phyloP scores from a whole-genome alignment of 306 rosid genomes.

The Styphnolobium japonicum region DNA sequence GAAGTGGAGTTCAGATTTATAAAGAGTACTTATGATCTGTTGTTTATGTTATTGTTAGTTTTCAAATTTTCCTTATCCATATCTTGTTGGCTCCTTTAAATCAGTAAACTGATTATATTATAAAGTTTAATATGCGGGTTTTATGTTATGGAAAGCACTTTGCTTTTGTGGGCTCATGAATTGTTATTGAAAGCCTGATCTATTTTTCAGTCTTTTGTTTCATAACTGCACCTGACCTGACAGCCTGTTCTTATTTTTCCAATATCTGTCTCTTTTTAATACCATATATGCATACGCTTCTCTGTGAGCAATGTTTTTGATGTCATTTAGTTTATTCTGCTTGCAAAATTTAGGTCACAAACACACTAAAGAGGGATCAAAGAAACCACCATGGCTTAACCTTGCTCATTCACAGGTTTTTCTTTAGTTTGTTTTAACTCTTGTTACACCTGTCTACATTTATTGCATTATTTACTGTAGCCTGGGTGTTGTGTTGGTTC shows the following conservation, averaged over 20 bases:
- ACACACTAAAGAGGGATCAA: slow-evolving; percentile 84
- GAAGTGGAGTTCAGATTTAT: slow-evolving; percentile 63
- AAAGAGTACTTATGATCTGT: slow-evolving; percentile 42
- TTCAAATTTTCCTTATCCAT: background rate
- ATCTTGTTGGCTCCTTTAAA: background rate
- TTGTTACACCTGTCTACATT: background rate
- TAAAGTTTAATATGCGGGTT: background rate
- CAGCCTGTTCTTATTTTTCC: background rate
- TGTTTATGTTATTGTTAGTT: background rate
- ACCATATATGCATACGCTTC: background rate
- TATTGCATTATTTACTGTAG: background rate
- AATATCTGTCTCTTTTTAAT: background rate
- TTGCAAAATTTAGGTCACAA: slow-evolving; percentile 61
- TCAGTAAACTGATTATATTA: background rate
- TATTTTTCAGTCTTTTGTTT: background rate
- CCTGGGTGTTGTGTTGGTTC: background rate
- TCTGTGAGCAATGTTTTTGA: background rate
- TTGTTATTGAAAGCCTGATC: slow-evolving; percentile 3
- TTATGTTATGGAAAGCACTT: background rate
- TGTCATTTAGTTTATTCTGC: background rate
- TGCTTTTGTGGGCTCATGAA: background rate
- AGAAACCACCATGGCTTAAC: slow-evolving; percentile 88
- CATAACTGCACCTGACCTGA: background rate
- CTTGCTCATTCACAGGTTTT: slow-evolving; percentile 67
- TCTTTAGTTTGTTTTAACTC: background rate